phyloP scores from a whole-genome alignment of 2,329 filamentous ascomycete species.

The Aspergillus fructus region DNA sequence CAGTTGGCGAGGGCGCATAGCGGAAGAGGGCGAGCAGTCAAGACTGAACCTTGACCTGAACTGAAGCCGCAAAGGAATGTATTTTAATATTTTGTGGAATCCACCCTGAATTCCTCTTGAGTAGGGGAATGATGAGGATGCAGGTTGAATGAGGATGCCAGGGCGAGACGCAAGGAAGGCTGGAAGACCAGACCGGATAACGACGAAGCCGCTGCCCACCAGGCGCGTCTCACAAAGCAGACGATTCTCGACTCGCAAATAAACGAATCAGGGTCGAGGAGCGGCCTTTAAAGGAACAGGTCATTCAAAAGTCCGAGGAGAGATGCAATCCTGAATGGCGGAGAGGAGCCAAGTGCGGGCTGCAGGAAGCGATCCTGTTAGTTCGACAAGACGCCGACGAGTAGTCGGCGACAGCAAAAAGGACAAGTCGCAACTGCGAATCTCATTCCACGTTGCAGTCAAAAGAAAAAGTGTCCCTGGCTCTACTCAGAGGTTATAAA shows the following conservation, averaged over 20 bases:
- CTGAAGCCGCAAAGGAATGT: neutral
- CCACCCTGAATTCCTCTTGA: neutral
- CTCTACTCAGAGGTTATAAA: neutral
- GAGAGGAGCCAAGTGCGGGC: slow-evolving; percentile 13
- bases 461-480: neutral
- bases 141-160: slow-evolving; percentile 4
- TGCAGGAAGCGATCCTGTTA: slow-evolving; percentile 12
- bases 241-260: slow-evolving; percentile 8
- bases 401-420: slow-evolving; percentile 6
- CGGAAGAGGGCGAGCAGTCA: slow-evolving; percentile 4
- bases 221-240: slow-evolving; percentile 17
- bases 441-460: slow-evolving; percentile 20
- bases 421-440: neutral
- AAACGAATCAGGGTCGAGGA: slow-evolving; percentile 7
- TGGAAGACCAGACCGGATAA: neutral
- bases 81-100: neutral
- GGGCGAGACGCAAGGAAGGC: slow-evolving; percentile 8
- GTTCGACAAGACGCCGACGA: neutral
- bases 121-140: neutral
- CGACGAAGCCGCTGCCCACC: slow-evolving; percentile 11
- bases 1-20: slow-evolving; percentile 16
- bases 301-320: slow-evolving; percentile 11
- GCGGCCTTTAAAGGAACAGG: slow-evolving; percentile 2
- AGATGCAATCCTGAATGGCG: slow-evolving; percentile 11
- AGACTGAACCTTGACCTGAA: slow-evolving; percentile 3